Conservation (phyloP, 768 basidiomycete genomes). For the Chalciporus chontae region DNA sequence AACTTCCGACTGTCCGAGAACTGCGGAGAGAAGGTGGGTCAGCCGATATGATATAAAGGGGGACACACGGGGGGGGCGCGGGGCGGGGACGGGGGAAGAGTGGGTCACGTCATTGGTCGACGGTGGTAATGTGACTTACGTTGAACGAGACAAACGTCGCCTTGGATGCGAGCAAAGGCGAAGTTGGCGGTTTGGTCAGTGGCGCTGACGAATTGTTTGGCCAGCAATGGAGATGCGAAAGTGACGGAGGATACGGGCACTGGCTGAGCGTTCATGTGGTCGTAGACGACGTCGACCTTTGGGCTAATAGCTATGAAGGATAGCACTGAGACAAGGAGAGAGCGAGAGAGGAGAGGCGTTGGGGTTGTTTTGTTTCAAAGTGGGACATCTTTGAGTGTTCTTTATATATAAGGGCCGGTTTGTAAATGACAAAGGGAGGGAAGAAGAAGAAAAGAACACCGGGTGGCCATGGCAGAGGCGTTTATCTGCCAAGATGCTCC, state of each 20-base stretch:
- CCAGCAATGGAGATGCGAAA: conserved; percentile 20
- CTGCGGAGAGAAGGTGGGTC: not conserved
- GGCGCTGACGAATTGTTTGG: conserved; percentile 12
- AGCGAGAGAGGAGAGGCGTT: not conserved
- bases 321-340: not conserved
- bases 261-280: not conserved
- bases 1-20: conserved; percentile 14
- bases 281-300: too few relatives aligned
- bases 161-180: conserved; percentile 31
- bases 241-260: conserved; percentile 17
- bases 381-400: not conserved
- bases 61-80: not conserved
- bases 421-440: not conserved
- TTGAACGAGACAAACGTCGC: conserved; percentile 29
- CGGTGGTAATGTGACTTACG: conserved; percentile 12
- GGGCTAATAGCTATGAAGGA: too few relatives aligned
- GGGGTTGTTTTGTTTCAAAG: not conserved
- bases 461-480: too few relatives aligned
- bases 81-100: not conserved
- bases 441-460: too few relatives aligned
- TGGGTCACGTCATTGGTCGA: too few relatives aligned
- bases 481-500: too few relatives aligned
- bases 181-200: conserved; percentile 28
- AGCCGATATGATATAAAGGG: too few relatives aligned
- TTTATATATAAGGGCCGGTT: not conserved